Percentiles rank a stretch among this genome's conserved stretches.
Conservation (phyloP, 805 yeast species). For the Kluyveromyces wickerhamii region DNA sequence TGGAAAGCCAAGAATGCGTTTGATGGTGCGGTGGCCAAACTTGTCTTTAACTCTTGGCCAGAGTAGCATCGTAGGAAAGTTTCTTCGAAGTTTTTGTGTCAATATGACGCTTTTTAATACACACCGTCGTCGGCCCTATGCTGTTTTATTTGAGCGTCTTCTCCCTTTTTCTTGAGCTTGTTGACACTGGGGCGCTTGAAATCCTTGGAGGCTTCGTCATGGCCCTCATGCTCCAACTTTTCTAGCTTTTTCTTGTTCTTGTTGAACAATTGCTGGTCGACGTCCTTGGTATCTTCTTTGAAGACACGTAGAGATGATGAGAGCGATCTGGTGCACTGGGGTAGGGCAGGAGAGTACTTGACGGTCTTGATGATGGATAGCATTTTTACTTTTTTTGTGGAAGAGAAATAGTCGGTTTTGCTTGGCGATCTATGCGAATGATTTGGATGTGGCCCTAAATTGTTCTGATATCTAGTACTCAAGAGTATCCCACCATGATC, state of each 20-base stretch:
- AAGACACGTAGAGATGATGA: neutral
- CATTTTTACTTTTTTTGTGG: conserved; percentile 3
- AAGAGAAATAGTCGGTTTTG: no score
- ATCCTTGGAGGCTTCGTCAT: conserved; percentile 6
- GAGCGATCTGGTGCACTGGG: neutral
- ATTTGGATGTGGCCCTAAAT: no score
- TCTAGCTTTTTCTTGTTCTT: conserved; percentile 23
- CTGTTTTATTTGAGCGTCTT: conserved; percentile 28
- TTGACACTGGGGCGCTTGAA: conserved; percentile 17
- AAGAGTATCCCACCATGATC: no score
- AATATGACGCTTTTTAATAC: conserved; percentile 17
- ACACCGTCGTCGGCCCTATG: conserved; percentile 32
- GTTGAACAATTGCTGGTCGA: conserved; percentile 22
- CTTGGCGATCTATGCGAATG: no score
- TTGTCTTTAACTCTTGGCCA: no score
- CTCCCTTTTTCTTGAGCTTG: conserved; percentile 24
- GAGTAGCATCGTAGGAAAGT: no score
- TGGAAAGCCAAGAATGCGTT: no score
- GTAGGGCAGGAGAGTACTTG: neutral
- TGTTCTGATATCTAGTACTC: no score
- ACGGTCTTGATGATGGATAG: neutral
- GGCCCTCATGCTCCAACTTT: conserved; percentile 20
- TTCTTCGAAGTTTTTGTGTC: no score
- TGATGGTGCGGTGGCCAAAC: no score
- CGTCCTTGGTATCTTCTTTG: neutral